Evolutionary conservation across 2,329 filamentous ascomycete genomes (phyloP).

Genomic region (Pseudocercospora macadamiae): DNA sequence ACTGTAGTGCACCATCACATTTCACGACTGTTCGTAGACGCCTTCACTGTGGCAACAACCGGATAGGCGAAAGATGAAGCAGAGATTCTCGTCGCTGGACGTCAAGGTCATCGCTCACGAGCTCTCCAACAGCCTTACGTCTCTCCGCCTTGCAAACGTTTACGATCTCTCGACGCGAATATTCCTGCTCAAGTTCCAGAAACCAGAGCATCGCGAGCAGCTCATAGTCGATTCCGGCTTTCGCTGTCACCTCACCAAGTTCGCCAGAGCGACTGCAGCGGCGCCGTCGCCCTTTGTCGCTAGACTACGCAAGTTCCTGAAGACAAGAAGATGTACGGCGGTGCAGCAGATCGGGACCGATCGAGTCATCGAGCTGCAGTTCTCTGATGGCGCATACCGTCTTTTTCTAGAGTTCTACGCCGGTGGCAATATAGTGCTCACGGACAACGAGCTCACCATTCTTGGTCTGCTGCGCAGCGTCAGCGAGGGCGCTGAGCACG

Average conservation of each 20-base stretch:
- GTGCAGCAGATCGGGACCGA: conserved; percentile 90
- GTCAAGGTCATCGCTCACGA: conserved; percentile 91
- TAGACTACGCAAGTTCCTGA: conserved; percentile 82
- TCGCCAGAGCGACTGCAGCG: conserved; percentile 81
- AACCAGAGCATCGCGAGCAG: conserved; percentile 85
- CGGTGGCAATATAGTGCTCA: conserved; percentile 90
- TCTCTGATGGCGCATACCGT: conserved; percentile 86
- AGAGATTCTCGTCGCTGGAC: conserved; percentile 77
- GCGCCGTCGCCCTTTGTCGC: conserved; percentile 84
- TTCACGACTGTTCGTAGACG: neutral
- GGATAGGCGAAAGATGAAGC: conserved; percentile 62
- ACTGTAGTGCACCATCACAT: no score
- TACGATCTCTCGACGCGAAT: conserved; percentile 97
- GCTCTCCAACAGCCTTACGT: conserved; percentile 74
- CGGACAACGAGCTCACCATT: conserved; percentile 81
- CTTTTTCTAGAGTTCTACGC: conserved; percentile 96
- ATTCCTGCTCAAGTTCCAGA: conserved; percentile 91
- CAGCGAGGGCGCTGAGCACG: conserved; percentile 77
- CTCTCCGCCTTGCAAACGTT: conserved; percentile 84
- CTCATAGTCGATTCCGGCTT: conserved; percentile 93
- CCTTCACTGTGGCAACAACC: neutral
- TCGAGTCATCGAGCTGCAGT: conserved; percentile 86
- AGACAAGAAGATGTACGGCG: conserved; percentile 79
- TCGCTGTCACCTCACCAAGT: conserved; percentile 90
- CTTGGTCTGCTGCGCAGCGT: conserved; percentile 80